Evolutionary conservation across 2,329 filamentous ascomycete genomes (phyloP), one percentile per base, ranked within the genome.

Genomic region (Stagonosporopsis chrysanthemi): DNA sequence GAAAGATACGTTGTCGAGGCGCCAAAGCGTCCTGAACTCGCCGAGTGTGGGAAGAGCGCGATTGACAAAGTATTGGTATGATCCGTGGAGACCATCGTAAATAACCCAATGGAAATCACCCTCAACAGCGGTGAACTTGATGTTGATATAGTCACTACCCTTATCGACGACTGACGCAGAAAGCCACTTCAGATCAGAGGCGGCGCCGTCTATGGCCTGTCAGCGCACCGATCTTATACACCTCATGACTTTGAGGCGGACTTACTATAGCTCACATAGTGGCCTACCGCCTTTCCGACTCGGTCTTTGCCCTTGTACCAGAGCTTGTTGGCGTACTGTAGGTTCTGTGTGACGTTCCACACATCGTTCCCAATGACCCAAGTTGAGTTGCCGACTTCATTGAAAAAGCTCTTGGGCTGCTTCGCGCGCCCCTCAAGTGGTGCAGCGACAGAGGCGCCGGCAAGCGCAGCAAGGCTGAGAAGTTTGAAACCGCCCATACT

Each of bases 11-110:
- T 83, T 83, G 50, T 82, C 81, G 12, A 84, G 73, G 7, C 81
- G 76, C 76, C 79, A 82, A 2, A 84, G 73, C 0, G 81, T 82
- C 19, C 82, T 73, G 62, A 83, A 82, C 58, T 83, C 81, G 45
- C 82, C 81, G 6, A 84, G 74, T 0, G 71, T 74, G 1, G 82
- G 81, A 4, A 84, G 69, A 3, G 74, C 79, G 47, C 72, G 79
- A 64, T 84, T 84, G 56, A 84, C 79, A 47, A 84, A 82, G 69
- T 84, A 84, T 52, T 84, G 82, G 62, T 84, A 84, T n/a, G 82
- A 81, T n/a, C 82, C 82, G 2, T 78, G 71, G 1, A 83, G 77
- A 15, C 78, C 76, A 2, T 79, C 74, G 59, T 79, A 78, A 53
- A 84, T 80, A 11, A 84, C 79, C 81, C 81, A 84, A 58, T 84